These are phyloP conservation scores for Magnolia changhungtana DNA, from an alignment of 164 flowering plant species.

Conservation along the genomic window DNA sequence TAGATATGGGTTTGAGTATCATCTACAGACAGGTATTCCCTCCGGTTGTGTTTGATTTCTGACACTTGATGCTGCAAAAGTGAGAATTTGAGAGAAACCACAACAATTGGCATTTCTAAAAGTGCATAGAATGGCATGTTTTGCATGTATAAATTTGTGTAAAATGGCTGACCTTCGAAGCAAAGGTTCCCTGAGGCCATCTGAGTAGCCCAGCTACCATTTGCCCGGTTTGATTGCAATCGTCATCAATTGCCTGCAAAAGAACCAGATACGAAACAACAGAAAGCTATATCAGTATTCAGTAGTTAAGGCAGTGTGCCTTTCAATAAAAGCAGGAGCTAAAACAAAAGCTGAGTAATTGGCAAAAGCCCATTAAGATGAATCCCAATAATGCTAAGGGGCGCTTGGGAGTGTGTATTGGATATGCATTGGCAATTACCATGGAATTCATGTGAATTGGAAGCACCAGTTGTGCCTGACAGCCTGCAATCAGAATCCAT, in stretches of 20 bases:
- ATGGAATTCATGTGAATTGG: too few relatives aligned
- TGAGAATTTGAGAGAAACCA: neutral
- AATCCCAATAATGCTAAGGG: too few relatives aligned
- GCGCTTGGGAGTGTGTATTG: too few relatives aligned
- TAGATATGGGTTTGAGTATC: neutral
- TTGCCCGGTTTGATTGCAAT: constrained; percentile 96
- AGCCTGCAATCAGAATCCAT: too few relatives aligned
- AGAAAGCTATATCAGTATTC: neutral
- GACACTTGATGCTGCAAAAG: neutral
- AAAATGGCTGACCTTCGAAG: constrained; percentile 69
- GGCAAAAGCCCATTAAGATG: too few relatives aligned
- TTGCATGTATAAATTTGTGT: neutral
- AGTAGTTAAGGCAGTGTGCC: neutral
- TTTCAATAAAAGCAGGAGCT: neutral
- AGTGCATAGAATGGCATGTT: neutral
- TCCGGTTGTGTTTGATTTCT: neutral
- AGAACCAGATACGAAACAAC: neutral
- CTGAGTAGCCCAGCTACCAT: constrained; percentile 89
- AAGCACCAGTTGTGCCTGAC: too few relatives aligned
- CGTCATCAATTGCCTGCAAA: constrained; percentile 93
- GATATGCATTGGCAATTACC: too few relatives aligned
- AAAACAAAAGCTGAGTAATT: too few relatives aligned
- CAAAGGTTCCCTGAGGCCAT: constrained; percentile 99
- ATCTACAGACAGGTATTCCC: neutral
- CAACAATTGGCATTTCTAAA: neutral